These are phyloP conservation scores for Saccharum hybrid DNA, from an alignment of 202 grass and related monocot genomes.

Conservation along the genomic window DNA sequence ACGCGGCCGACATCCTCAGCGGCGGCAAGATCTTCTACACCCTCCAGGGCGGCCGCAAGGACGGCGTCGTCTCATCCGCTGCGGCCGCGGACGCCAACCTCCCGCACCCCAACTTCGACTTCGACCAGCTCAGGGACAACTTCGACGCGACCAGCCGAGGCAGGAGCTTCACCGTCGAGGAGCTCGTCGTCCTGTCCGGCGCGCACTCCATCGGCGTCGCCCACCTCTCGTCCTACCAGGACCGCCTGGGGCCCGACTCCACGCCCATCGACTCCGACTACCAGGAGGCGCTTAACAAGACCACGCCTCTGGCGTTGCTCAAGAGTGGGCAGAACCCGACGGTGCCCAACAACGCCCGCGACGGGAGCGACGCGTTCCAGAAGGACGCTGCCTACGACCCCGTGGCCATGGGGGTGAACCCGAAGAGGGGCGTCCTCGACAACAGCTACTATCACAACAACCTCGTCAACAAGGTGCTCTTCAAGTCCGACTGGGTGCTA, in stretches of 20 bases:
- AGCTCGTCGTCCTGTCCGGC: constrained; percentile 66
- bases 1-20: constrained; percentile 39
- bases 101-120: constrained; percentile 38
- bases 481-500: constrained; percentile 46
- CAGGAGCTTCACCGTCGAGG: constrained; percentile 34
- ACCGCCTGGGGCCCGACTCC: constrained; percentile 25
- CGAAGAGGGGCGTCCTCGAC: constrained; percentile 6
- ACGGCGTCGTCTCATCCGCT: constrained; percentile 52
- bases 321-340: neutral
- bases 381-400: neutral
- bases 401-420: neutral
- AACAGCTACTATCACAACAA: constrained; percentile 54
- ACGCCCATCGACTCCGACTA: constrained; percentile 2
- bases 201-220: constrained; percentile 71
- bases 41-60: constrained; percentile 43
- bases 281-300: neutral
- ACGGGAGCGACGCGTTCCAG: constrained; percentile 25
- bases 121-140: constrained; percentile 36
- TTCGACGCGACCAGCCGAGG: constrained; percentile 38
- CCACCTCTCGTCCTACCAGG: constrained; percentile 52
- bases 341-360: constrained; percentile 8
- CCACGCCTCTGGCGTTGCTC: neutral
- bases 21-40: constrained; percentile 40
- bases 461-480: constrained; percentile 36
- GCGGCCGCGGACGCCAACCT: constrained; percentile 21